Percentiles rank a stretch among this genome's conserved stretches.
phyloP scores from a whole-genome alignment of 306 rosid genomes.

The Quercus bicolor region DNA sequence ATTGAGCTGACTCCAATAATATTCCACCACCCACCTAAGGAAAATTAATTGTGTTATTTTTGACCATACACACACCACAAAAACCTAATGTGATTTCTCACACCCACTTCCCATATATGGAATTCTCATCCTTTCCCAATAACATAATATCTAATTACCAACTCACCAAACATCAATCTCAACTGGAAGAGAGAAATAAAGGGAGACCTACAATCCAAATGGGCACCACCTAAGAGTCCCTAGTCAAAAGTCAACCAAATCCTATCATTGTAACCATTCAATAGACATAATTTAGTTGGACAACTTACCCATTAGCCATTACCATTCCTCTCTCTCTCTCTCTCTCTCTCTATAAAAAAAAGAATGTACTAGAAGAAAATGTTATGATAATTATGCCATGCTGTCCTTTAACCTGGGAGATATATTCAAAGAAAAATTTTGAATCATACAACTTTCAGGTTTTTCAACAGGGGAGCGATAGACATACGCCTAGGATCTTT shows the following conservation, averaged over 20 bases:
- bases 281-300: constrained; percentile 30
- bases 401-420: constrained; percentile 12
- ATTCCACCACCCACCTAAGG: constrained; percentile 42
- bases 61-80: constrained; percentile 61
- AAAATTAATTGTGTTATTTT: constrained; percentile 34
- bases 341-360: constrained; percentile 30
- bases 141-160: constrained; percentile 41
- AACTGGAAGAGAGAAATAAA: constrained; percentile 1
- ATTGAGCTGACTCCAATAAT: constrained; percentile 57
- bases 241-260: constrained; percentile 49
- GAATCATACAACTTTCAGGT: not conserved
- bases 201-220: constrained; percentile 3
- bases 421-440: not conserved
- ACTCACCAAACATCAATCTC: constrained; percentile 27
- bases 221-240: constrained; percentile 26
- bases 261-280: constrained; percentile 31
- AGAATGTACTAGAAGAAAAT: constrained; percentile 34
- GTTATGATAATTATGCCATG: constrained; percentile 1
- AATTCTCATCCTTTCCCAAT: constrained; percentile 44
- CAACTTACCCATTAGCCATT: constrained; percentile 36
- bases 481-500: not conserved
- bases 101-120: constrained; percentile 52
- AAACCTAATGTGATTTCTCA: constrained; percentile 15
- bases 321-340: constrained; percentile 27
- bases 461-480: not conserved